phyloP scores from a whole-genome alignment of 257 asterid genomes.

The Hygrophila difformis region DNA sequence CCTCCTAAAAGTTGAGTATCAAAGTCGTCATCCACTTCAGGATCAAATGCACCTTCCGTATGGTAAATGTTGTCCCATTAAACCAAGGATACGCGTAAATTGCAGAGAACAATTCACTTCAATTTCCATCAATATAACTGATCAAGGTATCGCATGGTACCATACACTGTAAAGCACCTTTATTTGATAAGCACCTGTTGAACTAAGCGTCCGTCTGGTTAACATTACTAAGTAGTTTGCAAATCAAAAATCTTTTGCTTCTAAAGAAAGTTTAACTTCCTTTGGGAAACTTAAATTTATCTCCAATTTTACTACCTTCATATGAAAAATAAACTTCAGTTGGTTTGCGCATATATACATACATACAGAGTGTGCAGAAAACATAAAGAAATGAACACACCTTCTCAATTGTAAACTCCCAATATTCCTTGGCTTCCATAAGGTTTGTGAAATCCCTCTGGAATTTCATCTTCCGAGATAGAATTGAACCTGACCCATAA shows the following conservation, averaged over 20 bases:
- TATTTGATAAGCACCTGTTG: constrained; percentile 81
- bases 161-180: constrained; percentile 68
- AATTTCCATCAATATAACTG: constrained; percentile 18
- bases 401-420: constrained; percentile 79
- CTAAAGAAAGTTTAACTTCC: constrained; percentile 73
- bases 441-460: constrained; percentile 41
- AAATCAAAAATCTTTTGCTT: constrained; percentile 82
- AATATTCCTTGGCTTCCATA: constrained; percentile 70
- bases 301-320: constrained; percentile 95
- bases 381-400: constrained; percentile 30
- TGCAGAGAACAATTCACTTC: constrained; percentile 18
- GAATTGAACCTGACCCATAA: constrained; percentile 25
- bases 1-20: constrained; percentile 93
- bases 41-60: constrained; percentile 86
- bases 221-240: constrained; percentile 80
- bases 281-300: constrained; percentile 84
- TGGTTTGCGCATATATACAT: not conserved
- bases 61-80: constrained; percentile 74
- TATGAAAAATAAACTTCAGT: constrained; percentile 3
- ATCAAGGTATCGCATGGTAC: constrained; percentile 26
- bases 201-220: constrained; percentile 80
- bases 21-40: constrained; percentile 87
- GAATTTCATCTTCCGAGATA: constrained; percentile 25
- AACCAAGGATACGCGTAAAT: constrained; percentile 88
- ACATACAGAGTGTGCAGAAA: too few relatives aligned